Evolutionary conservation across 139 green algal genomes (phyloP), one percentile per base, ranked within the genome.

Genomic region (Auxenochlorella protothecoides): DNA sequence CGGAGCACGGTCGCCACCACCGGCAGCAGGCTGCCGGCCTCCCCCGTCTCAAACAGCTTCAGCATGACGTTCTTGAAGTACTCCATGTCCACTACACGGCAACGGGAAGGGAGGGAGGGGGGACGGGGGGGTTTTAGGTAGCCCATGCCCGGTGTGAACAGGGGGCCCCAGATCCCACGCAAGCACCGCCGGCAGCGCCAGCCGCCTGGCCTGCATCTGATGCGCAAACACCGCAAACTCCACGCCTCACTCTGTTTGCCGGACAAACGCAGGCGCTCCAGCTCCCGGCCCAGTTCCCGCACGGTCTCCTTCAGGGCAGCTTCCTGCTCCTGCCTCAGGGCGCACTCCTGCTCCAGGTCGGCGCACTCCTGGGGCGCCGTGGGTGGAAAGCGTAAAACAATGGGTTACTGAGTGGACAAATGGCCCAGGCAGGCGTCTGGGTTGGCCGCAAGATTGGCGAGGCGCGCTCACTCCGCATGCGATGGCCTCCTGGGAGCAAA

Each of bases 31-130:
- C 68, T 65, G 9, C 74, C 75, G 14, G 77, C 78, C 64, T 87
- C 78, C 44, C 83, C 83, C 64, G 80, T 88, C 74, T 88, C 80
- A 64, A 72, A 88, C 51, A 88, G 72, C 75, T 85, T 83, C 15
- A 88, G 76, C 60, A 88, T 59, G 55, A 85, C 70, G 68, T 87
- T 87, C 16, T 88, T 88, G 55, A 88, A 79, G 72, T 87, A 87
- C 51, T 88, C 75, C 57, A 88, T 80, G 16, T 86, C 80, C n/a
- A 75, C 73, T 72, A 54, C 68, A 65, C 27, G 53, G 63, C 52
- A 9, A 55, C 11, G 13, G 16, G 55, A 6, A 14, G 55, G 55
- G 54, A 62, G 0, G 55, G 2, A 52, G 61, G 66, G 53, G 13
- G n/a, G 44, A 68, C 9, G 44, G 14, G 62, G 51, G 9, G 13